Percentiles rank a stretch among this genome's conserved stretches.
These are phyloP conservation scores for Candida vartiovaarae DNA, from an alignment of 805 yeast species.

Conservation along the genomic window DNA sequence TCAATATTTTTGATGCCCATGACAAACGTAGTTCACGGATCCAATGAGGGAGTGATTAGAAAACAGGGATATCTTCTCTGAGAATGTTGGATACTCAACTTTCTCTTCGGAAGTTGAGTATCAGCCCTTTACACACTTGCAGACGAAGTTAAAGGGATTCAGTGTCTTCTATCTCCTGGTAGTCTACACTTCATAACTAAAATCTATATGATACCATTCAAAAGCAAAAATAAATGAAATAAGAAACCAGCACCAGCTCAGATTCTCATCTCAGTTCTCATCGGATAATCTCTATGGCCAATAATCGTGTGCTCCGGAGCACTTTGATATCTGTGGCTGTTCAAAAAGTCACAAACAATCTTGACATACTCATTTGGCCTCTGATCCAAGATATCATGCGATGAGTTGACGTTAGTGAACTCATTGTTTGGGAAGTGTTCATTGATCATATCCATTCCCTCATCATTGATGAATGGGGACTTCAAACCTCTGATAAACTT, in stretches of 20 bases:
- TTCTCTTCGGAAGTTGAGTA: no score
- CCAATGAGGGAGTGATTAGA: no score
- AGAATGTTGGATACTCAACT: no score
- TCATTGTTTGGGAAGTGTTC: slow-evolving; percentile 23
- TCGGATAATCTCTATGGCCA: slow-evolving; percentile 2
- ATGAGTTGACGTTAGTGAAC: slow-evolving; percentile 20
- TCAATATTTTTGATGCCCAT: no score
- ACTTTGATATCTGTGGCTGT: slow-evolving; percentile 14
- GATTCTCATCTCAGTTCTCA: slow-evolving; percentile 4
- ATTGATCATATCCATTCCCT: slow-evolving; percentile 15
- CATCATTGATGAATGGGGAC: slow-evolving; percentile 20
- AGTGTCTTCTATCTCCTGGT: no score
- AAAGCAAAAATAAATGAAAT: no score
- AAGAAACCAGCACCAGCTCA: not conserved
- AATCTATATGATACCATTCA: no score
- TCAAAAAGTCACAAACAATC: slow-evolving; percentile 24
- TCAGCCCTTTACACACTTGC: no score
- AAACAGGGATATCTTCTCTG: no score
- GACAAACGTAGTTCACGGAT: no score
- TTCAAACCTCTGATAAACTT: slow-evolving; percentile 22
- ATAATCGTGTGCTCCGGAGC: slow-evolving; percentile 9
- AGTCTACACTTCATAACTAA: no score
- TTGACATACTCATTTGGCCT: slow-evolving; percentile 28
- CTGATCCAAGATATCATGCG: slow-evolving; percentile 35
- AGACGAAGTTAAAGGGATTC: no score